Conservation (phyloP, 2,329 filamentous ascomycete genomes). For the Alternaria ethzedia region DNA sequence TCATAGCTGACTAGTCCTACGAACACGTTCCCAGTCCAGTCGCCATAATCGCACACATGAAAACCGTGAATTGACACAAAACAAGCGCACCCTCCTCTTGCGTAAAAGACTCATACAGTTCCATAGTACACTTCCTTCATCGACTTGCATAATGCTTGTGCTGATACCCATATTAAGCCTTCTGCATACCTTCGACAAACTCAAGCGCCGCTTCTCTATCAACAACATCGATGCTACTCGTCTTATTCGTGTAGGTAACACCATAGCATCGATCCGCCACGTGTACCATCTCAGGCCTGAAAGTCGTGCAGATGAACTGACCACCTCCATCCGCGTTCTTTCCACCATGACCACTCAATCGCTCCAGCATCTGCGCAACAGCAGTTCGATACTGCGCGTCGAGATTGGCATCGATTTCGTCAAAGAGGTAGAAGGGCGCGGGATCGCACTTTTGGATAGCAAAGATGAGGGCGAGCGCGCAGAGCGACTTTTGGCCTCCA, state of each 20-base stretch:
- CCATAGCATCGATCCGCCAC: conserved; percentile 98
- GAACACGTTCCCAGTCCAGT: not conserved
- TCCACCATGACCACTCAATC: conserved; percentile 49
- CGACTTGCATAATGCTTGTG: not conserved
- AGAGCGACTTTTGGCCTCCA: conserved; percentile 97
- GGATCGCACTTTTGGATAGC: conserved; percentile 98
- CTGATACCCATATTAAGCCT: conserved; percentile 14
- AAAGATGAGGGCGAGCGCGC: conserved; percentile 96
- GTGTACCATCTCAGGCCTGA: conserved; percentile 93
- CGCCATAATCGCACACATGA: not conserved
- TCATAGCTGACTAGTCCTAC: not conserved
- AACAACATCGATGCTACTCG: conserved; percentile 91
- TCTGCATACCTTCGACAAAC: conserved; percentile 88
- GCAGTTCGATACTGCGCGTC: conserved; percentile 98
- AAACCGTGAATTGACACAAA: not conserved
- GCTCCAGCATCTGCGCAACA: conserved; percentile 84
- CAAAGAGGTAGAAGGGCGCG: conserved; percentile 98
- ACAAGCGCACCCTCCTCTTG: not conserved
- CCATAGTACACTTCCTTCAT: not conserved
- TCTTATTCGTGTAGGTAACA: conserved; percentile 90
- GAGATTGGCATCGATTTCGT: conserved; percentile 97
- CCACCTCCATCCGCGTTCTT: conserved; percentile 58
- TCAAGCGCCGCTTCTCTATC: conserved; percentile 84
- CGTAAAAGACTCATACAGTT: not conserved
- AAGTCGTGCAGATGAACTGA: conserved; percentile 98